Percentiles rank a stretch among this genome's conserved stretches.
phyloP scores from a whole-genome alignment of 2,329 filamentous ascomycete genomes.

The Alternaria longipes region DNA sequence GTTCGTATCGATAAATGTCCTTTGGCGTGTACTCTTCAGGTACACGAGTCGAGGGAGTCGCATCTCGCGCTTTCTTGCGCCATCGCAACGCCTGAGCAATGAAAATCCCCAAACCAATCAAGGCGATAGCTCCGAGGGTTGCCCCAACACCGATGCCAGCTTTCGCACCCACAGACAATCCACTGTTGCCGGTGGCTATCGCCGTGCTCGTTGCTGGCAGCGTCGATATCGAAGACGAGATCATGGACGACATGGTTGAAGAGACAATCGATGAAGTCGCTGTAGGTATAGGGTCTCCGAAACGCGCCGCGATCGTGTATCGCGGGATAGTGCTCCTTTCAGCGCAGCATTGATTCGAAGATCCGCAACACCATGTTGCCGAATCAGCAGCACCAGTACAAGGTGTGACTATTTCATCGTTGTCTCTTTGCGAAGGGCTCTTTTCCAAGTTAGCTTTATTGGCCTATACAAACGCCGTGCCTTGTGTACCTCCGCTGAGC shows the following conservation, averaged over 20 bases:
- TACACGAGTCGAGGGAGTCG: neutral
- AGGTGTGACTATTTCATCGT: neutral
- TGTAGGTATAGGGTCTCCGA: conserved; percentile 15
- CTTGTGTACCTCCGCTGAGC: conserved; percentile 17
- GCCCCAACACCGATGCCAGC: conserved; percentile 14
- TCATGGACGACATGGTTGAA: neutral
- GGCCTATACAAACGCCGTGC: neutral
- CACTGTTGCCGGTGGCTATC: neutral
- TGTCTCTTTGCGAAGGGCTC: neutral
- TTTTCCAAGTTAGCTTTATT: neutral
- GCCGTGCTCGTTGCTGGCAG: neutral
- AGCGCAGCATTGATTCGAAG: conserved; percentile 4
- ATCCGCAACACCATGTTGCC: neutral
- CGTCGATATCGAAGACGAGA: neutral
- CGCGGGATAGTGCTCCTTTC: neutral
- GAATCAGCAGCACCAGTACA: neutral
- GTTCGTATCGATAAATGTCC: conserved; percentile 7
- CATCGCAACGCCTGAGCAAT: conserved; percentile 18
- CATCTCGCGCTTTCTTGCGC: conserved; percentile 4
- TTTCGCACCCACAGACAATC: neutral
- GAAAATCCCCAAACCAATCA: conserved; percentile 15
- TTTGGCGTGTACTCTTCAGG: neutral
- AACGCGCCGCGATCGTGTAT: conserved; percentile 16
- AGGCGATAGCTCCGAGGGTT: conserved; percentile 8
- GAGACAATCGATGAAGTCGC: neutral